Conservation (phyloP, 2,329 filamentous ascomycete species). For the Fusarium ramigenum region DNA sequence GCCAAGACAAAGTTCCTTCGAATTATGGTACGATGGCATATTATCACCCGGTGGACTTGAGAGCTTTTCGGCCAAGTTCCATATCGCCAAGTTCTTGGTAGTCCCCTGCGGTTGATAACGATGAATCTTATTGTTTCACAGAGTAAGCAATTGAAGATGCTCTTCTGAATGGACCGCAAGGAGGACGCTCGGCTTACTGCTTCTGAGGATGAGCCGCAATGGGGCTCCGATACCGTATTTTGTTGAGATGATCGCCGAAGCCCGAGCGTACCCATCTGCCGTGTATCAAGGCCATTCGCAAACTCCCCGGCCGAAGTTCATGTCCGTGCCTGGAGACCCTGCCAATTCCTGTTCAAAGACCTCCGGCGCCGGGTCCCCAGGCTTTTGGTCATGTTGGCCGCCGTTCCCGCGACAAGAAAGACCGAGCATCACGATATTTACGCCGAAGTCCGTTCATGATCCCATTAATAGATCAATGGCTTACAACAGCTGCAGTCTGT, state of each 20-base stretch:
- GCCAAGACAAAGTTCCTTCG: slow-evolving; percentile 10
- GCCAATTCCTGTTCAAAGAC: neutral
- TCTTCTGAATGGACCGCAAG: slow-evolving; percentile 2
- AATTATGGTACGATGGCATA: slow-evolving; percentile 20
- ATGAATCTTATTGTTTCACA: neutral
- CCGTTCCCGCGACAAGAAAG: slow-evolving; percentile 19
- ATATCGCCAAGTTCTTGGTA: slow-evolving; percentile 17
- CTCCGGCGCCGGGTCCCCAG: slow-evolving; percentile 15
- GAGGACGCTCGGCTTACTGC: slow-evolving; percentile 5
- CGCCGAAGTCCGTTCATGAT: slow-evolving; percentile 7
- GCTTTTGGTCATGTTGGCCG: slow-evolving; percentile 14
- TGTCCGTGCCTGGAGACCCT: slow-evolving; percentile 2
- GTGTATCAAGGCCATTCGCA: neutral
- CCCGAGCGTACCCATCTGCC: slow-evolving; percentile 12
- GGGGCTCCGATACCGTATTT: neutral
- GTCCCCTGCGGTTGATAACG: slow-evolving; percentile 3
- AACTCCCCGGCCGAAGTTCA: slow-evolving; percentile 7
- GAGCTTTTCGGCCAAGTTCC: slow-evolving; percentile 33
- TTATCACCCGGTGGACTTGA: neutral
- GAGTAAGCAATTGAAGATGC: neutral
- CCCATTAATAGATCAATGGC: neutral
- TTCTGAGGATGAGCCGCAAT: slow-evolving; percentile 6
- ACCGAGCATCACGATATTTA: neutral
- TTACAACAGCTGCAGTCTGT: neutral
- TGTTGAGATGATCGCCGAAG: slow-evolving; percentile 24